Evolutionary conservation across 306 rosid genomes (phyloP), one percentile per base, ranked within the genome.

Genomic region (Corylus americana): DNA sequence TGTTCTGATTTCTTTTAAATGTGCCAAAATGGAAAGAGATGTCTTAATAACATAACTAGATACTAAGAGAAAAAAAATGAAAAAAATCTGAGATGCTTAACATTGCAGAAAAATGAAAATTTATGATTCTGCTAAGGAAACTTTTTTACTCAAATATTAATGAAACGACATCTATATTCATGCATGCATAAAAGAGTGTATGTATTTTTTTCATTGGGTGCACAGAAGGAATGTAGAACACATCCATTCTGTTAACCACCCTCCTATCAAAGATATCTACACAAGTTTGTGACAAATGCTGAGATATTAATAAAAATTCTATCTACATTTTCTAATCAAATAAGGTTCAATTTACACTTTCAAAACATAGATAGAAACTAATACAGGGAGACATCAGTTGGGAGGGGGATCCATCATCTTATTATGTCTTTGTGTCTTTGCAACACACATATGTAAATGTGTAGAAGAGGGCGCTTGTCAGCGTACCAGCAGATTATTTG

Each of bases 401-500:
- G 22, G 14, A 4, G 17, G 55, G 57, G 57, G 13, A 3, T 8
- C 27, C 16, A 18, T n/a, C 57, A 47, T 39, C 6, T 77, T 50
- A 5, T 1, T 55, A 37, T n/a, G 9, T 3, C 11, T 51, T 3
- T 55, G 75, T 54, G 79, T 63, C 44, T 53, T 22, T 25, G 73
- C 61, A 25, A 49, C 3, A 70, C 49, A 70, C n/a, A 49, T 47
- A 69, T 20, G 29, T 22, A 71, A 74, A 37, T 50, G 8, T 70
- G 22, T 29, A 53, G 20, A 74, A 48, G 49, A 1, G 48, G 44
- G 53, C 7, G 47, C 31, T 14, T 25, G 2, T 39, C 18, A 55
- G 39, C 68, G 72, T 62, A 76, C 47, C 31, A 47, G 12, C 42
- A 71, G 49, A 75, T 22, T 59, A 55, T 54, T 59, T 35, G 81